Evolutionary conservation across 148 eudicot genomes (phyloP).

Genomic region (Chenopodium suecicum): DNA sequence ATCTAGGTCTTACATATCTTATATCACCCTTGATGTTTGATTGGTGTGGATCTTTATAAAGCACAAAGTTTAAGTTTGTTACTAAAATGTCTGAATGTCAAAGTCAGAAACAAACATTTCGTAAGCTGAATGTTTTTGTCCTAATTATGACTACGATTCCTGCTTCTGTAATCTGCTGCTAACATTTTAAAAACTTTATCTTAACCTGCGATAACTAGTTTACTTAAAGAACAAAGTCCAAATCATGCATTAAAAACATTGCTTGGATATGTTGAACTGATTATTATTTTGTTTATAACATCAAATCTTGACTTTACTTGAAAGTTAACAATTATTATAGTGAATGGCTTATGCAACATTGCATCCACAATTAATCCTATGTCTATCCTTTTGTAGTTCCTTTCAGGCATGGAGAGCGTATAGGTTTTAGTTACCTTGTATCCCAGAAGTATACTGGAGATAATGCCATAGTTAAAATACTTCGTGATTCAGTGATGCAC

Average conservation of each 20-base stretch:
- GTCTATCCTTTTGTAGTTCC: conserved; percentile 48
- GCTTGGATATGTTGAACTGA: background rate
- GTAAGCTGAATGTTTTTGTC: background rate
- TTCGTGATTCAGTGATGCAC: conserved; percentile 55
- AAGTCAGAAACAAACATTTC: background rate
- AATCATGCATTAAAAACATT: background rate
- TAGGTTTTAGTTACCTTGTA: conserved; percentile 78
- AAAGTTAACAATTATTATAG: background rate
- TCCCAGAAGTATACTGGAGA: conserved; percentile 85
- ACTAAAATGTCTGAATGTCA: background rate
- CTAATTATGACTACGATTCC: background rate
- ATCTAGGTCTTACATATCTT: background rate
- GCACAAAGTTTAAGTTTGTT: background rate
- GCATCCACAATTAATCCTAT: background rate
- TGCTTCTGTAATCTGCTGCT: background rate
- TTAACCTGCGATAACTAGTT: background rate
- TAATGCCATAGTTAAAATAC: conserved; percentile 57
- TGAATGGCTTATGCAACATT: background rate
- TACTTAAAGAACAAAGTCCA: background rate
- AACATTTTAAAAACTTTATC: background rate
- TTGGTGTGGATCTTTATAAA: background rate
- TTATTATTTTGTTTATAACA: background rate
- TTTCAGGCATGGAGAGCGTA: conserved; percentile 90
- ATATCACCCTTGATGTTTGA: background rate
- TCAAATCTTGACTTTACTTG: background rate